Evolutionary conservation across 169 alveolate genomes (phyloP).

Genomic region (Plasmodium malariae): DNA sequence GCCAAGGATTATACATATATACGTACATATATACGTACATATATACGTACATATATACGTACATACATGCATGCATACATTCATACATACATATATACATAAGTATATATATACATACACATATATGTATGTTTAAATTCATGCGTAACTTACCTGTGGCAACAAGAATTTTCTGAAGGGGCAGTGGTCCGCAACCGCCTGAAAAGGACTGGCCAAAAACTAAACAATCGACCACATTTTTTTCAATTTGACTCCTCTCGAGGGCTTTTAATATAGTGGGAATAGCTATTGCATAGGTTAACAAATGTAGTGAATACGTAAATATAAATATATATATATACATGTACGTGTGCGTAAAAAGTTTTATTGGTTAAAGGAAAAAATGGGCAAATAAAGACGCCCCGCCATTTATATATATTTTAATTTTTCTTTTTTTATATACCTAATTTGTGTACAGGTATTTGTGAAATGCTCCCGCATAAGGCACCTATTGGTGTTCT

Average conservation of each 20-base stretch:
- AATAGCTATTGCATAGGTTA: conserved; percentile 15
- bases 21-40: neutral
- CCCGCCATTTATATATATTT: neutral
- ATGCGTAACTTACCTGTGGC: conserved; percentile 34
- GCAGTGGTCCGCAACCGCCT: conserved; percentile 81
- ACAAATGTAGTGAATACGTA: neutral
- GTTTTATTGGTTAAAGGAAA: too few relatives aligned
- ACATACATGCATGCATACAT: neutral
- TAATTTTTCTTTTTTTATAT: neutral
- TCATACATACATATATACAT: neutral
- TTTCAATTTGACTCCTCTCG: conserved; percentile 69
- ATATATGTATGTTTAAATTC: neutral
- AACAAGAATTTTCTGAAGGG: conserved; percentile 74
- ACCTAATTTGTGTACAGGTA: conserved; percentile 76
- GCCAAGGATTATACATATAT: neutral
- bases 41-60: neutral
- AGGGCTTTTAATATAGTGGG: conserved; percentile 77
- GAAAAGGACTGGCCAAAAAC: conserved; percentile 81
- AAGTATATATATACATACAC: neutral
- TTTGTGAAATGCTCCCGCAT: conserved; percentile 62
- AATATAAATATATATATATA: neutral
- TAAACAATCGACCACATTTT: conserved; percentile 70
- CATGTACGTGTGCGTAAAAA: neutral
- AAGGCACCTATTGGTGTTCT: conserved; percentile 75
- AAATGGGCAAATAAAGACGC: too few relatives aligned